A percentile compares a stretch with the other conserved stretches of the same genome.
Conservation (phyloP, 2,329 filamentous ascomycete genomes). For the Sporothrix brasiliensis region DNA sequence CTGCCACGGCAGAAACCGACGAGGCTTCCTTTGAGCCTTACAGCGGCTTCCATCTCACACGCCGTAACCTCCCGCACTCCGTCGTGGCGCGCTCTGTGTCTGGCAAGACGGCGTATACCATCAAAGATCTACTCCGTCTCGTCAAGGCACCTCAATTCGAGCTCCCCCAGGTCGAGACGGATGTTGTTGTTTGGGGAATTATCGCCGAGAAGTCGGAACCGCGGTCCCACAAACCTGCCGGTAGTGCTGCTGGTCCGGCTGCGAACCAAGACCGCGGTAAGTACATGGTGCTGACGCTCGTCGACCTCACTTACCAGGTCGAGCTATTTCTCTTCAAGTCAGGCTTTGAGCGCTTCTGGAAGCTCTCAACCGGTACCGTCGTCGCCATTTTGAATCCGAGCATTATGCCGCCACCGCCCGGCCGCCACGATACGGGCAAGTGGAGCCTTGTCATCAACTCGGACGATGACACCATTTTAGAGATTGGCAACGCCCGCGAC, state of each 20-base stretch:
- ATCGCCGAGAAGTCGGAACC: constrained; percentile 88
- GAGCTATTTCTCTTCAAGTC: constrained; percentile 91
- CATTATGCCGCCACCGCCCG: constrained; percentile 82
- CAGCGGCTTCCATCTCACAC: constrained; percentile 80
- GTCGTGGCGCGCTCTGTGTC: constrained; percentile 76
- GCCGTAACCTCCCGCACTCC: constrained; percentile 78
- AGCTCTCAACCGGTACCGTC: constrained; percentile 86
- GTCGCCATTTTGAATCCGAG: constrained; percentile 89
- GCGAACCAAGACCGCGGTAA: constrained; percentile 64
- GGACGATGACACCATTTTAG: constrained; percentile 84
- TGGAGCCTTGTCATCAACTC: constrained; percentile 86
- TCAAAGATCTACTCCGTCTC: constrained; percentile 78
- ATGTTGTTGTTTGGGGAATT: constrained; percentile 87
- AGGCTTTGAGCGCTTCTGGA: constrained; percentile 92
- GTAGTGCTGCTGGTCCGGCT: constrained; percentile 38
- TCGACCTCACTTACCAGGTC: constrained; percentile 86
- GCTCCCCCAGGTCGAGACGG: constrained; percentile 78
- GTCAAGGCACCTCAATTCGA: constrained; percentile 84
- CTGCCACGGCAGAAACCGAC: not conserved
- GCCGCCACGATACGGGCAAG: constrained; percentile 73
- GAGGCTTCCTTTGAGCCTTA: constrained; percentile 74
- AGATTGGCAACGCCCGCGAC: constrained; percentile 82
- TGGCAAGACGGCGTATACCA: constrained; percentile 73
- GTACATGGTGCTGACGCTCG: constrained; percentile 89
- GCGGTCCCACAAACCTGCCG: constrained; percentile 57